Conservation (phyloP, 2,329 filamentous ascomycete genomes). For the Colletotrichum euphorbiae region DNA sequence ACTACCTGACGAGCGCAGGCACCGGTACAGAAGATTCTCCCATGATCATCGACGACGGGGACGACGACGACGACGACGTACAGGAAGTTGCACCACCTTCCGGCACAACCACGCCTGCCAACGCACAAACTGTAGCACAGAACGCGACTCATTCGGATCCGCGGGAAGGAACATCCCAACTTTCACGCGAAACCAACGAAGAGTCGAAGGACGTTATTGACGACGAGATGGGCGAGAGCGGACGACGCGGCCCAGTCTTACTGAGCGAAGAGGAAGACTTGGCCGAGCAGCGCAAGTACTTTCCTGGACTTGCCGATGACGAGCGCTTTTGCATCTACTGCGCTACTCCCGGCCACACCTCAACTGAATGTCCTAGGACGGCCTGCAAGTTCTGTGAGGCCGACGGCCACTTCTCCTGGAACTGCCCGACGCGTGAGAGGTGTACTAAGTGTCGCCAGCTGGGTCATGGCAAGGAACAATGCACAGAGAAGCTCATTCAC, state of each 20-base stretch:
- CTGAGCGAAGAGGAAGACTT: conserved; percentile 48
- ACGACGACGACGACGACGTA: conserved; percentile 30
- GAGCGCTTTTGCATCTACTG: conserved; percentile 64
- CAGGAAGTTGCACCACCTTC: conserved; percentile 16
- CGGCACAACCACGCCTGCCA: neutral
- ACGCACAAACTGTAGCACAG: neutral
- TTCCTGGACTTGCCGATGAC: conserved; percentile 59
- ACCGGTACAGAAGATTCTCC: conserved; percentile 18
- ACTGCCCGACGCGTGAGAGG: conserved; percentile 62
- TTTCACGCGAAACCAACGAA: neutral
- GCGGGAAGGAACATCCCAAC: neutral
- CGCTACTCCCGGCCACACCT: conserved; percentile 59
- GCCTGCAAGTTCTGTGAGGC: conserved; percentile 62
- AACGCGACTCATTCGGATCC: neutral
- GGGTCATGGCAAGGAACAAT: conserved; percentile 66
- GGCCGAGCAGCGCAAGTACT: conserved; percentile 60
- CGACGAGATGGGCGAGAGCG: conserved; percentile 10
- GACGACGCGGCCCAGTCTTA: conserved; percentile 24
- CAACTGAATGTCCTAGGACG: conserved; percentile 57
- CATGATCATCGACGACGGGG: conserved; percentile 30
- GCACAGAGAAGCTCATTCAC: conserved; percentile 66
- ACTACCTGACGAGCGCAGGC: conserved; percentile 5
- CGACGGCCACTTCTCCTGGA: conserved; percentile 59
- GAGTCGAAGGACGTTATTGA: conserved; percentile 34
- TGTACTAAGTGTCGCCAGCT: conserved; percentile 72